Base-by-base conservation (phyloP, 176 grass and related monocot species). In the Canna indica region DNA sequence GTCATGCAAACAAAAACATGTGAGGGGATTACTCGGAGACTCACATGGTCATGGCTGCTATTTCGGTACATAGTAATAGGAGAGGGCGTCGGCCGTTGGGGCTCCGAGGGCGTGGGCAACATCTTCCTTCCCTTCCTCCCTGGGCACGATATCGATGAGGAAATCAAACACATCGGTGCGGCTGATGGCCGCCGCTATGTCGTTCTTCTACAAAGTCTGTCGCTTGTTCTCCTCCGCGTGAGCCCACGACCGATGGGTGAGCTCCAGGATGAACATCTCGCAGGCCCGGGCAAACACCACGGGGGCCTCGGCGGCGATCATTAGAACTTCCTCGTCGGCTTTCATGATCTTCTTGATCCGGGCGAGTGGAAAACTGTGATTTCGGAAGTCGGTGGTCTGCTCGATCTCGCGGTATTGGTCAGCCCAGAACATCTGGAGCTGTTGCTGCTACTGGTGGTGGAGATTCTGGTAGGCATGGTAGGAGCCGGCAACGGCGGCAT, bases 321-420 rank as follows among this genome's bases (percentile, higher is more conserved):
- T 66, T 58, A 69, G 68, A 8, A 85, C 77, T 16, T 76, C 72
- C 18, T 70, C 76, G 28, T 79, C 67, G 15, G 72, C 71, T 81
- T 96, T 96, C 91, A 96, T 96, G 85, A 96, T 91, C 85, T 91
- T 91, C 78, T 96, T 96, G 82, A 96, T 96, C 36, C 88, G 85
- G 45, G 88, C 88, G 36, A 96, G 82, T 28, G 91, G 91, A 13
- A 96, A 85, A 68, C 83, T 91, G 81, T 96, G 88, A 42, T 95
- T 91, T 77, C 88, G 90, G 78, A 91, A 90, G 71, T 95, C 91
- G 34, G 78, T 83, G 42, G 82, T 83, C 26, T 86, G 77, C 77
- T 91, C 91, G 75, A 91, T 82, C 84, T 95, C 91, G 36, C 88
- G 88, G 79, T 81, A 85, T 80, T 92, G 94, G 48, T 92, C 88